Percentiles rank a stretch among this genome's conserved stretches.
phyloP scores from a whole-genome alignment of 108 stramenopile genomes.

The Skeletonema grethae region DNA sequence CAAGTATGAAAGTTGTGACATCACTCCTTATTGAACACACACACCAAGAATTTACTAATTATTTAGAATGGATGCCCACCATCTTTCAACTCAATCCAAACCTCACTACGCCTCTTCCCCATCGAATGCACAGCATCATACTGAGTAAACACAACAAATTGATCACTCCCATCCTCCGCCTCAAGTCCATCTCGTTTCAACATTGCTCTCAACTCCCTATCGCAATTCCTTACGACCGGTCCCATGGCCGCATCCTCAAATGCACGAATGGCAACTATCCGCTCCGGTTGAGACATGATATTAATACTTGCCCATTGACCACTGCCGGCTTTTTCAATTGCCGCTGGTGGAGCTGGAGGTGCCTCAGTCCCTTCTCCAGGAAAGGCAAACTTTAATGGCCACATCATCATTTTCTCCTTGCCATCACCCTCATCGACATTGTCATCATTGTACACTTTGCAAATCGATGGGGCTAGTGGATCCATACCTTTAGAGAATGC shows the following conservation, averaged over 20 bases:
- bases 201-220: constrained; percentile 57
- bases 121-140: constrained; percentile 90
- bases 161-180: constrained; percentile 27
- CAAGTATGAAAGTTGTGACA: too few relatives aligned
- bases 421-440: constrained; percentile 50
- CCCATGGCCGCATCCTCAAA: constrained; percentile 84
- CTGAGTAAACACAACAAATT: constrained; percentile 78
- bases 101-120: constrained; percentile 86
- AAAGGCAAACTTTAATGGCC: constrained; percentile 76
- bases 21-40: too few relatives aligned
- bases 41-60: not conserved
- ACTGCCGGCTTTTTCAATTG: constrained; percentile 53
- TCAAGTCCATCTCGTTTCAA: constrained; percentile 68
- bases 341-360: constrained; percentile 42
- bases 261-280: constrained; percentile 72
- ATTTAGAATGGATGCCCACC: constrained; percentile 30
- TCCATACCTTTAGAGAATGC: constrained; percentile 69
- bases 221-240: constrained; percentile 75
- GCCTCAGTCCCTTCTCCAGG: constrained; percentile 54
- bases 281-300: constrained; percentile 44
- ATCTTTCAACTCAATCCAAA: constrained; percentile 84
- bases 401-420: constrained; percentile 76
- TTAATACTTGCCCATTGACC: constrained; percentile 55
- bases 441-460: constrained; percentile 65
- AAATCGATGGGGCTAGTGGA: constrained; percentile 81